Evolutionary conservation across 2,329 filamentous ascomycete species (phyloP), one percentile per base, ranked within the genome.

Genomic region (Orbilia ellipsospora): DNA sequence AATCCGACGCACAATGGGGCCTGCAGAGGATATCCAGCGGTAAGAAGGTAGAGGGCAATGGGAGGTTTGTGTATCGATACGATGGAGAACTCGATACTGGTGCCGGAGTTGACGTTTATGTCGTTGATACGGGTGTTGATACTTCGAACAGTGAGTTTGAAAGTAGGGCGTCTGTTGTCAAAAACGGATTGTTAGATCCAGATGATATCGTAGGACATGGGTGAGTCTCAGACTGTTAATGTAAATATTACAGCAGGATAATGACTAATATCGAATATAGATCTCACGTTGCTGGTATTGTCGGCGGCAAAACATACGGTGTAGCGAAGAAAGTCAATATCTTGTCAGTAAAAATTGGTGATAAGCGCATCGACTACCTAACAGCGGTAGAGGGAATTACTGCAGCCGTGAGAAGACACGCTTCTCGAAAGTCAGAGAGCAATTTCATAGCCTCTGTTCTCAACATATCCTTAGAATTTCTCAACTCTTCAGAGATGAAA

Each of bases 401-500:
- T 60, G 89, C 81, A 79, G 82, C 82, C 26, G 26, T 54, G 4
- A 36, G 44, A 13, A 60, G 18, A 26, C 64, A 68, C 20, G 15
- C 28, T 52, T 45, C 26, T 2, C 64, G 55, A 18, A 50, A 59
- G 48, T 20, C 57, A 10, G 50, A 60, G 55, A 40, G 45, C 5
- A 45, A 51, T 13, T 68, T 68, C 12, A 42, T 59, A n/a, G 64
- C 45, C 12, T 68, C 64, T 4, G 48, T 61, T 44, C 57, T 68
- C 5, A 68, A 68, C 28, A 60, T 68, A 42, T 68, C 64, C n/a
- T 42, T 68, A 5, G 64, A 68, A 15, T 61, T 68, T 13, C 45
- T 50, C 15, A 68, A 68, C 26, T 79, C 78, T 63, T 86, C 84
- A 0, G 82, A 85, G 50, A 83, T 87, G 79, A 87, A 88, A 82